Evolutionary conservation across 2,329 filamentous ascomycete genomes (phyloP).

Genomic region (Xylariaceae sp.): DNA sequence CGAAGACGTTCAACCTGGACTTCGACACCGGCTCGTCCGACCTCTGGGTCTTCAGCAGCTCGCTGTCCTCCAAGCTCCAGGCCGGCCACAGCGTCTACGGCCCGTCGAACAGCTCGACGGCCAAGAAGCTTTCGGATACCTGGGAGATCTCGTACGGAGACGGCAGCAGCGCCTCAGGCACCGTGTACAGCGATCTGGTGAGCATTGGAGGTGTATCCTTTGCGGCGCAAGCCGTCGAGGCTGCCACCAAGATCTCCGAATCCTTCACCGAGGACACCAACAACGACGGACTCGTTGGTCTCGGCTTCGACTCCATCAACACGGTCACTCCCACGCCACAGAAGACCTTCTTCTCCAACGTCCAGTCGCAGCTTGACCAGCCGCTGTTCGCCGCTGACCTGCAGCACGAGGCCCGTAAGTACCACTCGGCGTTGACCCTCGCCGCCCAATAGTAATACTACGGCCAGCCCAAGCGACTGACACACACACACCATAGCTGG

Average conservation of each 20-base stretch:
- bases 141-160: constrained; percentile 67
- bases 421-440: no score
- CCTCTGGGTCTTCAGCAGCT: constrained; percentile 56
- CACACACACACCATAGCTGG: constrained; percentile 31
- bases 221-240: constrained; percentile 55
- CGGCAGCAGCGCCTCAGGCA: constrained; percentile 55
- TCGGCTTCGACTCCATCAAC: constrained; percentile 59
- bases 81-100: constrained; percentile 50
- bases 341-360: constrained; percentile 1
- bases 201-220: constrained; percentile 54
- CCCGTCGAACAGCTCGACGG: constrained; percentile 53
- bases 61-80: constrained; percentile 31
- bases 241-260: constrained; percentile 51
- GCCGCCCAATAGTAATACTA: no score
- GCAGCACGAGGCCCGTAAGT: not conserved
- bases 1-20: constrained; percentile 54
- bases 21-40: constrained; percentile 68
- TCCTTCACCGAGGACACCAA: constrained; percentile 48
- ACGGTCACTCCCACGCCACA: constrained; percentile 46
- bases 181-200: constrained; percentile 57
- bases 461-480: constrained; percentile 51
- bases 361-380: not conserved
- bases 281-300: constrained; percentile 55
- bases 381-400: constrained; percentile 49
- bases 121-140: constrained; percentile 37